A percentile compares a stretch with the other conserved stretches of the same genome.
These are phyloP conservation scores for Cutaneotrichosporon daszewskae DNA, from an alignment of 1,284 basidiomycete species.

Conservation along the genomic window DNA sequence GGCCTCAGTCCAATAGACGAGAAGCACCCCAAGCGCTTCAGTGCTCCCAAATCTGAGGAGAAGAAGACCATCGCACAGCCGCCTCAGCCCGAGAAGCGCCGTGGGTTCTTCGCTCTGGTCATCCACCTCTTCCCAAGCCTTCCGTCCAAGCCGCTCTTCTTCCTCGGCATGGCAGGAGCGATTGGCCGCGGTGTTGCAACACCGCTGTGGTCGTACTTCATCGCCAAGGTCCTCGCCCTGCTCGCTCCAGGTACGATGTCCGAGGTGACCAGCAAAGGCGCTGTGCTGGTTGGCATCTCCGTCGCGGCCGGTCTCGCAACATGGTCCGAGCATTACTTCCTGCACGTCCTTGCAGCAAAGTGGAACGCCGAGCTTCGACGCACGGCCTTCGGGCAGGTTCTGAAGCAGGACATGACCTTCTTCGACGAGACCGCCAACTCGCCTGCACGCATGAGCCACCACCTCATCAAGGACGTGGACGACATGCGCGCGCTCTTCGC, in stretches of 20 bases:
- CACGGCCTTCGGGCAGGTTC: slow-evolving; percentile 57
- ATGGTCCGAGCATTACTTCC: slow-evolving; percentile 67
- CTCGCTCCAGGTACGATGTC: slow-evolving; percentile 65
- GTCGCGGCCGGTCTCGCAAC: slow-evolving; percentile 67
- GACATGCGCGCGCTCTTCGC: slow-evolving; percentile 77
- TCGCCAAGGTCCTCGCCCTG: slow-evolving; percentile 73
- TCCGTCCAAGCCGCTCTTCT: slow-evolving; percentile 65
- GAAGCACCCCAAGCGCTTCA: too few relatives aligned
- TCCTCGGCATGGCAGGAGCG: slow-evolving; percentile 62
- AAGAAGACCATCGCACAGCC: too few relatives aligned
- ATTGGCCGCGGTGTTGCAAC: slow-evolving; percentile 73
- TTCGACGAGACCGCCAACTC: slow-evolving; percentile 70
- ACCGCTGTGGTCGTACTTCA: slow-evolving; percentile 83
- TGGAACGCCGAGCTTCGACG: slow-evolving; percentile 72
- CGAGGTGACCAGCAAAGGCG: slow-evolving; percentile 56
- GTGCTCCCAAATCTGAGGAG: too few relatives aligned
- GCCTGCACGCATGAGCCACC: slow-evolving; percentile 64
- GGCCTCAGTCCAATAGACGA: too few relatives aligned
- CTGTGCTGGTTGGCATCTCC: slow-evolving; percentile 60
- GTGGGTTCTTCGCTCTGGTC: slow-evolving; percentile 53
- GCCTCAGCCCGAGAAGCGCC: not conserved
- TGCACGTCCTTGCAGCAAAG: slow-evolving; percentile 65
- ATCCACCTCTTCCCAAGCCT: slow-evolving; percentile 64
- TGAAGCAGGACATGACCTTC: slow-evolving; percentile 83
- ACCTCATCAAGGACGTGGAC: slow-evolving; percentile 83